Base-by-base conservation (phyloP, 164 flowering plant genomes). In the Houttuynia cordata region DNA sequence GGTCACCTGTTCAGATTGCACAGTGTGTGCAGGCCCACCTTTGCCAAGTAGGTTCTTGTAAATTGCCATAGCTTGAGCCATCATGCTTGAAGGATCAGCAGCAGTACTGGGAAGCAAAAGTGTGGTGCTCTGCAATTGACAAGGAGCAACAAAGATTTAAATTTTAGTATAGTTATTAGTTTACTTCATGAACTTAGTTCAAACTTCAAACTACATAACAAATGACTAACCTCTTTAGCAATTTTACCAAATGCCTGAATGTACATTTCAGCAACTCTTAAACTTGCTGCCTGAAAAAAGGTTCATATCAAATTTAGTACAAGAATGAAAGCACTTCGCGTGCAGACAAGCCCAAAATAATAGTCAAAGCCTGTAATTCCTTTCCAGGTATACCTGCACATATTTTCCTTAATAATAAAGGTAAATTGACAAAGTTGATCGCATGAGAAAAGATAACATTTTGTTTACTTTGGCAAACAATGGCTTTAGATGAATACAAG, bases 221-320 rank as follows among this genome's bases (percentile, higher is more conserved):
- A 19, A 14, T 9, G 23, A 18, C 34, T 67, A 65, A 92, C 97
- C 95, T 88, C 77, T 68, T 85, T 83, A 37, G 99, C 99, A 56
- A 90, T 75, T n/a, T 76, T 79, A 53, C 88, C 50, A 24, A 88
- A 93, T 56, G 99, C 95, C 23, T 86, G 77, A 10, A 88, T 75
- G 61, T 93, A 90, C 57, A 85, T 91, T 74, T 86, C 91, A 14
- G 97, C 95, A 50, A 93, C 59, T 68, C 79, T 85, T 66, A 93
- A 74, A 73, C 93, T 83, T 14, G 95, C 97, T 9, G 97, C 97
- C 97, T 93, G 82, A 73, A 72, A 65, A 55, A 68, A 64, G 45
- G n/a, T 37, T 61, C 58, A 40, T 14, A 24, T 49, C 57, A 24
- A 64, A 56, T 25, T 47, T 58, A 42, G 61, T 23, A n/a, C 47